These are phyloP conservation scores for Neltuma alba DNA, from an alignment of 306 rosid species.

Conservation along the genomic window DNA sequence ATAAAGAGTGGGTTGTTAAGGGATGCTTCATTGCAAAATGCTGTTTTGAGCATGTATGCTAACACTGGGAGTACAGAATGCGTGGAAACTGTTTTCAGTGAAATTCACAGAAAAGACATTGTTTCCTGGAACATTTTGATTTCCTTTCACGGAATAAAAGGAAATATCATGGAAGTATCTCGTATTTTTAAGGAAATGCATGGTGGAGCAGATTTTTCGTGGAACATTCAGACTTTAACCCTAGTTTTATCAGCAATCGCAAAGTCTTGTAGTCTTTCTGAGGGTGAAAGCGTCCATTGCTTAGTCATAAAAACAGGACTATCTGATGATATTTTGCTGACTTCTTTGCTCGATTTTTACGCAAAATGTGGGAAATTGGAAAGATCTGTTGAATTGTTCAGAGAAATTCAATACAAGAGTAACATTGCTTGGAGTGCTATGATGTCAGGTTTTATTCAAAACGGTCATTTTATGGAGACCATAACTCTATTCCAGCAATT, in stretches of 20 bases:
- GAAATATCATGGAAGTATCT: conserved; percentile 41
- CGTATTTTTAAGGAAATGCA: conserved; percentile 43
- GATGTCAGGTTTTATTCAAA: conserved; percentile 61
- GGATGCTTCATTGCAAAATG: conserved; percentile 50
- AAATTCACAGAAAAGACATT: conserved; percentile 43
- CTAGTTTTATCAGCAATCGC: conserved; percentile 51
- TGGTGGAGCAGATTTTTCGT: conserved; percentile 19
- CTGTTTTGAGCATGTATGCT: conserved; percentile 55
- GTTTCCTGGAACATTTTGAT: conserved; percentile 56
- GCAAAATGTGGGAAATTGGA: conserved; percentile 51
- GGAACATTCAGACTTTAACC: conserved; percentile 48
- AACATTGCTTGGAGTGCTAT: conserved; percentile 54
- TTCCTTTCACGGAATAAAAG: conserved; percentile 39
- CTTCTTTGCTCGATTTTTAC: conserved; percentile 57
- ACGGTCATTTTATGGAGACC: conserved; percentile 49
- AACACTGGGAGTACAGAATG: conserved; percentile 28
- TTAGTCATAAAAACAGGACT: conserved; percentile 50
- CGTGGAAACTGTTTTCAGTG: conserved; percentile 48
- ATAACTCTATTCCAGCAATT: conserved; percentile 49
- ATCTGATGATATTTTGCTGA: conserved; percentile 50
- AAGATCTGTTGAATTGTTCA: conserved; percentile 43
- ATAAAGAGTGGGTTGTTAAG: conserved; percentile 47
- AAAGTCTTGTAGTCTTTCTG: conserved; percentile 41
- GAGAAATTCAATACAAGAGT: conserved; percentile 41
- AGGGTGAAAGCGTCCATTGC: conserved; percentile 51